These are phyloP conservation scores for Hemileia vastatrix DNA, from an alignment of 1,284 basidiomycete genomes.

Conservation along the genomic window DNA sequence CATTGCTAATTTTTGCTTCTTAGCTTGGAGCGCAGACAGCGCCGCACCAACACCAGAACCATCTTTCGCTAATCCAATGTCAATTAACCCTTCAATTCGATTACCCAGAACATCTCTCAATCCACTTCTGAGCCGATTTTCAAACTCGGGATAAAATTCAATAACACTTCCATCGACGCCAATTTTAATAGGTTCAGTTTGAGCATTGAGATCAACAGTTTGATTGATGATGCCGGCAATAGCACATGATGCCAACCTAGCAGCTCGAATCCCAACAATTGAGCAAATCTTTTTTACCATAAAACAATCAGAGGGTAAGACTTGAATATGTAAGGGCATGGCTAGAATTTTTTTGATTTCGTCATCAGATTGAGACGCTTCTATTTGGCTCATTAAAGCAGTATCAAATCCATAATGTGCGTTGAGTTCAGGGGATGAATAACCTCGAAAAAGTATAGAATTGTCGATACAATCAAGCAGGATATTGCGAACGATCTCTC, in stretches of 20 bases:
- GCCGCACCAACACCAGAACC: constrained; percentile 91
- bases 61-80: constrained; percentile 88
- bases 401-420: constrained; percentile 89
- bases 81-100: constrained; percentile 64
- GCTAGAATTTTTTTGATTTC: constrained; percentile 53
- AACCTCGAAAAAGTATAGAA: constrained; percentile 64
- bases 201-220: constrained; percentile 56
- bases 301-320: constrained; percentile 52
- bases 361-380: constrained; percentile 45
- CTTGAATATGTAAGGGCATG: constrained; percentile 55
- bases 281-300: constrained; percentile 70
- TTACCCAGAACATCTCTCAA: constrained; percentile 66
- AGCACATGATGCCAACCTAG: constrained; percentile 70
- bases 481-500: constrained; percentile 80
- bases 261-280: constrained; percentile 71
- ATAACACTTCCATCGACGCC: constrained; percentile 88
- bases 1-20: no score
- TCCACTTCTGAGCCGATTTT: constrained; percentile 62
- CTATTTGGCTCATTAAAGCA: constrained; percentile 77
- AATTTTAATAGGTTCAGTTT: no score
- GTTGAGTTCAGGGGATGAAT: constrained; percentile 63
- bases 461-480: constrained; percentile 75
- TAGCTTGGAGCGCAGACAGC: constrained; percentile 38
- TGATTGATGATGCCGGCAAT: constrained; percentile 77
- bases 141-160: constrained; percentile 80